These are phyloP conservation scores for Jackrogersella minutella DNA, from an alignment of 495 filamentous ascomycete species.

Conservation along the genomic window DNA sequence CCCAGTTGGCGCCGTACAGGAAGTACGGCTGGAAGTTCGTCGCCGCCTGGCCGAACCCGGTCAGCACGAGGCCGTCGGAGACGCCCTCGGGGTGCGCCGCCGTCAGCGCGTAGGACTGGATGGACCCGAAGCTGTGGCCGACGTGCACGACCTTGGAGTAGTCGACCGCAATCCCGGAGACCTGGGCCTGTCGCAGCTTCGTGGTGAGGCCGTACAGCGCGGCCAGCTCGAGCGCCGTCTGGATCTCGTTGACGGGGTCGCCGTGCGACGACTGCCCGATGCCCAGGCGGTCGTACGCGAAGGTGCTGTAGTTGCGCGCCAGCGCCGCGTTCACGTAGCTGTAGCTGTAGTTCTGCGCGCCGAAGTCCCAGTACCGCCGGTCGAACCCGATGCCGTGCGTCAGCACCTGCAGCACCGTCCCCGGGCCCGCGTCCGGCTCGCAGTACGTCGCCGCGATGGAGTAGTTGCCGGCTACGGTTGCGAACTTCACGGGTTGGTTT, in stretches of 20 bases:
- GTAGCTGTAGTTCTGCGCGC: constrained; percentile 64
- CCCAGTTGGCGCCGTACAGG: constrained; percentile 54
- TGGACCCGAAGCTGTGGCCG: constrained; percentile 63
- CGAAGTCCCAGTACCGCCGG: constrained; percentile 68
- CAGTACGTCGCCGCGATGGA: constrained; percentile 60
- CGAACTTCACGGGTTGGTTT: constrained; percentile 36
- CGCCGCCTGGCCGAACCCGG: constrained; percentile 60
- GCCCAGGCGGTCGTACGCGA: constrained; percentile 66
- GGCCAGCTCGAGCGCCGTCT: constrained; percentile 60
- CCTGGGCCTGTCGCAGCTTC: constrained; percentile 53
- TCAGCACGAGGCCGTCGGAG: constrained; percentile 65
- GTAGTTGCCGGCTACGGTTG: constrained; percentile 54
- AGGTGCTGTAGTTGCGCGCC: constrained; percentile 55
- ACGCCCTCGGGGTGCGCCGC: constrained; percentile 55
- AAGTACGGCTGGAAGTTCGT: constrained; percentile 47
- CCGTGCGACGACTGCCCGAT: constrained; percentile 63
- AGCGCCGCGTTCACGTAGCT: constrained; percentile 64
- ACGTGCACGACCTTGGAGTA: constrained; percentile 64
- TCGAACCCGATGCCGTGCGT: constrained; percentile 71
- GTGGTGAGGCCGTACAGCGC: constrained; percentile 58
- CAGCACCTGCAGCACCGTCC: constrained; percentile 60
- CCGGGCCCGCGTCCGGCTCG: constrained; percentile 48
- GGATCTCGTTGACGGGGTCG: constrained; percentile 63
- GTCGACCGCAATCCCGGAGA: constrained; percentile 40
- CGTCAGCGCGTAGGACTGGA: constrained; percentile 55